Evolutionary conservation across 768 basidiomycete species (phyloP).

Genomic region (Leccinum uliginosum): DNA sequence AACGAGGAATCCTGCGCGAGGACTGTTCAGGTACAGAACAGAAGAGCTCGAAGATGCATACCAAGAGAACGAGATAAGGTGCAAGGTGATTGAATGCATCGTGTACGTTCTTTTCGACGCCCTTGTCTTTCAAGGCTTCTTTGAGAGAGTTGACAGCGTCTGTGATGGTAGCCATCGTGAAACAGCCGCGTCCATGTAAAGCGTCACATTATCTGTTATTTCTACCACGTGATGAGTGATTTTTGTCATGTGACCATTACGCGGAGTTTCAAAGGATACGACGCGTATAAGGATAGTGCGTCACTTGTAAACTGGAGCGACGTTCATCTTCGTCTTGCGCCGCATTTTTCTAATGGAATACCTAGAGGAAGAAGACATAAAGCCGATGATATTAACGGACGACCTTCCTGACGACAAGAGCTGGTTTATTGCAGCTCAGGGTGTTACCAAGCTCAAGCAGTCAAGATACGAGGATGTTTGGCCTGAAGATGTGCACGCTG

Average conservation of each 20-base stretch:
- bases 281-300: slow-evolving; percentile 14
- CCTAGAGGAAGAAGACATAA: slow-evolving; percentile 11
- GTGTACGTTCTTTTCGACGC: slow-evolving; percentile 26
- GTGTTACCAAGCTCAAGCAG: slow-evolving; percentile 21
- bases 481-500: slow-evolving; percentile 33
- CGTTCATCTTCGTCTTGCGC: slow-evolving; percentile 4
- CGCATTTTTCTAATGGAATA: slow-evolving; percentile 22
- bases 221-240: slow-evolving; percentile 25
- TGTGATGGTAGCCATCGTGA: slow-evolving; percentile 24
- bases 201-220: background rate
- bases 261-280: slow-evolving; percentile 22
- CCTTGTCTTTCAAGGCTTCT: slow-evolving; percentile 24
- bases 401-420: slow-evolving; percentile 6
- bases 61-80: slow-evolving; percentile 42
- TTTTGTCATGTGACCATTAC: slow-evolving; percentile 27
- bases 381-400: slow-evolving; percentile 9
- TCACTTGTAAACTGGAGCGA: background rate
- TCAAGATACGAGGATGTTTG: slow-evolving; percentile 33
- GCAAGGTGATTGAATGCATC: slow-evolving; percentile 38
- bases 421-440: background rate
- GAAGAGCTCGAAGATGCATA: slow-evolving; percentile 24
- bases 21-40: background rate
- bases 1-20: slow-evolving; percentile 36
- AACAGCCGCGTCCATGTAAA: background rate
- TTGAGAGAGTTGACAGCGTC: slow-evolving; percentile 33